Base-by-base conservation (phyloP, 371 early-diverging fungal genomes). In the Mortierella sp. region DNA sequence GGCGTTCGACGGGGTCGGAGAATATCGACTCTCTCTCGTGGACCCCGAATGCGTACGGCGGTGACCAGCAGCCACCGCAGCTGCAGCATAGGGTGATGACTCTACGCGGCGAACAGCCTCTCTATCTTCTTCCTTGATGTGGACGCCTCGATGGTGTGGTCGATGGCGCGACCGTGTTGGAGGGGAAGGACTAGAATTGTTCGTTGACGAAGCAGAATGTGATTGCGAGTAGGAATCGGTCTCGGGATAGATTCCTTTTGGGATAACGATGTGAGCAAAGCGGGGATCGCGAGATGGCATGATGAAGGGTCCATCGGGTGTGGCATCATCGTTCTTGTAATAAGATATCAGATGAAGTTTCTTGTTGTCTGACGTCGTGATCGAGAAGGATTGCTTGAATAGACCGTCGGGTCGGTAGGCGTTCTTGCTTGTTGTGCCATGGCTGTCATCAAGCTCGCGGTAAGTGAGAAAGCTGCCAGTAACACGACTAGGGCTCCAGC, bases 271-370 rank as follows among this genome's bases (percentile, higher is more conserved):
- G n/a, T 78, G 24, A 21, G 54, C 77, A 6, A 88, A 72, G 17
- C 59, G 58, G 19, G 79, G 79, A 29, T 88, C 87, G 25, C 69
- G 65, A 0, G 80, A 78, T 9, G 90, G 90, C 22, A 79, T 67
- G 22, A 57, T 53, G 24, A 37, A 22, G 37, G 88, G 76, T 16
- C 78, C 78, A 1, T 82, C 86, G 12, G 81, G 57, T 24, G 77
- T 58, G n/a, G 91, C 81, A 64, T 95, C 93, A 16, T 86, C 86
- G 51, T 89, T 88, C 40, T 87, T 85, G 63, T 92, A 95, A 71
- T 95, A 95, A 44, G 92, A 92, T 56, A 95, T 94, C 21, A 95
- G 80, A 58, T 95, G 95, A 31, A 93, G 82, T 77, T 90, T 92
- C 72, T 90, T 88, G 63, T 91, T 90, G 57, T 89, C 83, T 28